These are phyloP conservation scores for Tripidium arundinaceum DNA, from an alignment of 202 grass and related monocot species.

Conservation along the genomic window DNA sequence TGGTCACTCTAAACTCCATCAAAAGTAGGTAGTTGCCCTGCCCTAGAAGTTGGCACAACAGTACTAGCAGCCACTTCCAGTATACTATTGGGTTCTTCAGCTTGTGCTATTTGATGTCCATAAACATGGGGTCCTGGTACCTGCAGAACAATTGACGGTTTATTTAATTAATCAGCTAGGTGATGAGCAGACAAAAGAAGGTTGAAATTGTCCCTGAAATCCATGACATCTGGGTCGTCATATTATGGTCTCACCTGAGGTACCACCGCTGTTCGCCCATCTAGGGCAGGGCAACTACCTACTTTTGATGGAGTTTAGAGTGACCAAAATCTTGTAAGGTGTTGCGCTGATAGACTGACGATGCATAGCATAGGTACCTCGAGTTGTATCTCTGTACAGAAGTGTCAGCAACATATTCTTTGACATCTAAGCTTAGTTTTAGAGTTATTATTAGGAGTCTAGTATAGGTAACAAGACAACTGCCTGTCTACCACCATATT, in stretches of 20 bases:
- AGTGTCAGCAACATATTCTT: slow-evolving; percentile 7
- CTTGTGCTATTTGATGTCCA: slow-evolving; percentile 43
- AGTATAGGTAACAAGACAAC: background rate
- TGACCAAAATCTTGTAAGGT: slow-evolving; percentile 11
- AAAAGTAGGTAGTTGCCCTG: slow-evolving; percentile 9
- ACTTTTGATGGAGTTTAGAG: slow-evolving; percentile 36
- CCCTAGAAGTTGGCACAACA: slow-evolving; percentile 31
- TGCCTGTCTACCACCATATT: background rate
- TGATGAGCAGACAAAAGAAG: slow-evolving; percentile 2
- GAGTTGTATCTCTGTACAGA: background rate
- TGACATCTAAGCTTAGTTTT: slow-evolving; percentile 18
- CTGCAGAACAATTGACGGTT: slow-evolving; percentile 36
- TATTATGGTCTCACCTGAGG: slow-evolving; percentile 41
- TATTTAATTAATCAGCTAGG: background rate
- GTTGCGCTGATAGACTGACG: background rate
- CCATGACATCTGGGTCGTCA: background rate
- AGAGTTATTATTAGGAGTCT: slow-evolving; percentile 9
- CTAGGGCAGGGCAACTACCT: slow-evolving; percentile 14
- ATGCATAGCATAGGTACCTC: background rate
- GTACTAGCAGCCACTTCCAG: slow-evolving; percentile 34
- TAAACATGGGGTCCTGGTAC: slow-evolving; percentile 47
- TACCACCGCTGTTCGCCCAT: slow-evolving; percentile 8
- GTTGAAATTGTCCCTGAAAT: background rate
- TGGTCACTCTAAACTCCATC: slow-evolving; percentile 31
- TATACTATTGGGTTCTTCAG: slow-evolving; percentile 33